Percentiles rank a stretch among this genome's conserved stretches.
Evolutionary conservation across 306 rosid species (phyloP).

Genomic region (Cicer arietinum): DNA sequence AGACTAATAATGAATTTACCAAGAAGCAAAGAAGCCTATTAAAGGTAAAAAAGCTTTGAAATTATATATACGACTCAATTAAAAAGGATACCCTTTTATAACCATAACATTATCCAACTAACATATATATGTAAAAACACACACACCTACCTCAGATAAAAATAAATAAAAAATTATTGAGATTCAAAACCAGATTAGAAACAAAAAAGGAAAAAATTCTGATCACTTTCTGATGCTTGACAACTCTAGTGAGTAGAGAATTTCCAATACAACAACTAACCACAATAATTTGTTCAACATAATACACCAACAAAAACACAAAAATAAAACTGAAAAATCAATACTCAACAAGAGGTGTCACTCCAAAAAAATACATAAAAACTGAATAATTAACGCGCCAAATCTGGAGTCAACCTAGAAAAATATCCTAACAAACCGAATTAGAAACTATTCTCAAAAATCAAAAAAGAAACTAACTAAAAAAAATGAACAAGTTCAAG

Average conservation of each 20-base stretch:
- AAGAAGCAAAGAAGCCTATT: conserved; percentile 28
- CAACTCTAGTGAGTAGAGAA: not conserved
- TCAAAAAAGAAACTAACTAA: conserved; percentile 13
- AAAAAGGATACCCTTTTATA: conserved; percentile 23
- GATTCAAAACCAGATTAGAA: conserved; percentile 16
- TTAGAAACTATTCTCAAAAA: conserved; percentile 5
- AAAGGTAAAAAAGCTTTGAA: not conserved
- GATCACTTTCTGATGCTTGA: not conserved
- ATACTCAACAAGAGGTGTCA: not conserved
- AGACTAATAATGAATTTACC: conserved; percentile 10
- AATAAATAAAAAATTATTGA: no score
- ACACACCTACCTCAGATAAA: conserved; percentile 1
- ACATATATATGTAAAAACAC: conserved; percentile 3
- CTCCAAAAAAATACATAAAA: conserved; percentile 42
- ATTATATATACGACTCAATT: not conserved
- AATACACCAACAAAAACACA: conserved; percentile 32
- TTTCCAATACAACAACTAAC: conserved; percentile 12
- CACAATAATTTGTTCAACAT: conserved; percentile 12
- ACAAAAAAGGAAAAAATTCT: not conserved
- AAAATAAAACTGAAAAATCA: conserved; percentile 32
- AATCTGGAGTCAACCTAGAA: conserved; percentile 69
- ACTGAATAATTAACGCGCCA: conserved; percentile 38
- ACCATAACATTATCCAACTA: conserved; percentile 11
- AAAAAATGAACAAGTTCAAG: conserved; percentile 36
- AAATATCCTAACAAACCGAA: conserved; percentile 31